Base-by-base conservation (phyloP, 202 grass and related monocot genomes). In the Brachypodium distachyon region DNA sequence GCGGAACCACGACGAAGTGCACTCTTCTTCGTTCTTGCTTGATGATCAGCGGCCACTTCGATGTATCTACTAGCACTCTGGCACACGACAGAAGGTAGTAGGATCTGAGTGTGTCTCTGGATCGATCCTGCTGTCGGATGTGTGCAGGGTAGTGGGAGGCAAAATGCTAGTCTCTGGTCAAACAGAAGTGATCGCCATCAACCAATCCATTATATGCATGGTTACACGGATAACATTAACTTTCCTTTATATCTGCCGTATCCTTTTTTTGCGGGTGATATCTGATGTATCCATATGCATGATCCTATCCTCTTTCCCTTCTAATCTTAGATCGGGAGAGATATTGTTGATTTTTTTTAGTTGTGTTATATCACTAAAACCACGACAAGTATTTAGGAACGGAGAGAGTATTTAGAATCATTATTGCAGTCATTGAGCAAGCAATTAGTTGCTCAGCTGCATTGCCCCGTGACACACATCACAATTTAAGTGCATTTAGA, bases 101-200 rank as follows among this genome's bases (percentile, higher is more conserved):
- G 85, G 74, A 83, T 79, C 80, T 1, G 60, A 83, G 80, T 74
- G 80, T 81, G 61, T 12, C 33, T 16, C 73, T 37, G 51, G 32
- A 40, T 44, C 40, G 51, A 87, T 83, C 58, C 29, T 61, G 52
- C 8, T 72, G 72, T 22, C 46, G 50, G 73, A 47, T 38, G 41
- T 72, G 72, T 56, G 46, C 28, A 33, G 65, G 28, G 59, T 47
- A 78, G 80, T 74, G 85, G 80, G 75, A 26, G 43, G 28, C 75
- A 75, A 53, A 62, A 54, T 34, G 79, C 31, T 34, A 10, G 34
- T 48, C 77, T n/a, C 29, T 18, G 26, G 7, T 79, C 85, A 82
- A 82, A 58, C 50, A 40, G 48, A 82, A 50, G 57, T 13, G 48
- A 61, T 39, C 43, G 27, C 43, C 73, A 50, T 67, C 61, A 40